Base-by-base conservation (phyloP, 768 basidiomycete genomes). In the Phylloporus scabripes region DNA sequence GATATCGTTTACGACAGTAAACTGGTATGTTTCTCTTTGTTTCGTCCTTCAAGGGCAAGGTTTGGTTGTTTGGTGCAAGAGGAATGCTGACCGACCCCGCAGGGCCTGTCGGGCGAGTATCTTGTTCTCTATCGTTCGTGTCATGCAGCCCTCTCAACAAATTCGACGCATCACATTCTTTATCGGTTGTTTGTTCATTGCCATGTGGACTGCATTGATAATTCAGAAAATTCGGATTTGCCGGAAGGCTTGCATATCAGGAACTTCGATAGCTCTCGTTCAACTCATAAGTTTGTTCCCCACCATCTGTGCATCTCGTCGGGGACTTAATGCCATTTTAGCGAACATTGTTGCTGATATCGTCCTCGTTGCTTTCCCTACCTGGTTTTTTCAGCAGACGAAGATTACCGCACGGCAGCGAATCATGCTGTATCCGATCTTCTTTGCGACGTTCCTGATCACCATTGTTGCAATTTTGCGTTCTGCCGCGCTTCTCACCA, bases 101-200 rank as follows among this genome's bases (percentile, higher is more conserved):
- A 67, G 64, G 64, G 43, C 48, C 7, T 56, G 59, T 47, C 58
- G 64, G 11, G 43, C 48, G 20, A 65, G 65, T 46, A 52, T 65
- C 33, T 37, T 65, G 26, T 9, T 56, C 23, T 65, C 63, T 14
- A 51, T 63, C 45, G 36, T 63, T 14, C 59, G 52, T 17, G 12
- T 59, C 10, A 46, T 43, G 10, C 55, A 49, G 10, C 60, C 61
- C 0, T 50, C 47, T 10, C 48, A 24, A 29, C 43, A 5, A 3
- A 50, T 52, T 9, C 49, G 43, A 5, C 53, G 49, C 14, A 21
- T 55, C 23, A 29, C 42, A 0, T 42, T 12, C 40, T 7, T 51
- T 11, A 26, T 56, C 10, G 54, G 56, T 36, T 32, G 17, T 28
- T 50, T 52, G 1, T 65, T 67, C 24, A 0, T 50, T 15, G 7